Conservation (phyloP, 768 basidiomycete genomes). For the Lyophyllum shimeji region DNA sequence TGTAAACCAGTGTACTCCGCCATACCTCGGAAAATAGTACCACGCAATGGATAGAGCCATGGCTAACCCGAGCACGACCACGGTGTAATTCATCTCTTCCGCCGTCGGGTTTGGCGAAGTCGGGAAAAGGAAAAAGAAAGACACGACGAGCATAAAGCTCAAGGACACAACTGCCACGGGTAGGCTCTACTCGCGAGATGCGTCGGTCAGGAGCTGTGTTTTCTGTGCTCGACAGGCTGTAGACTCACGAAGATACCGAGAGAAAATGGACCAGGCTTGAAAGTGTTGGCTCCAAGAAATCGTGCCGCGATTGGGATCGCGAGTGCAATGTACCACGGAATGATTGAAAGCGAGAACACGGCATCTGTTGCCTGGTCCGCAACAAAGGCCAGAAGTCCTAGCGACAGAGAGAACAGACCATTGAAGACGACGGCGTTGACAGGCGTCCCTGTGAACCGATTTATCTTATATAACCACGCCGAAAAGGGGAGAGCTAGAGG, state of each 20-base stretch:
- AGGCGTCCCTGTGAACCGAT: conserved; percentile 49
- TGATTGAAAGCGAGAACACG: conserved; percentile 51
- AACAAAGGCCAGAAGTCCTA: conserved; percentile 62
- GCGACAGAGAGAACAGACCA: conserved; percentile 41
- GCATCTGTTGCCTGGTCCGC: conserved; percentile 59
- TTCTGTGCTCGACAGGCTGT: background rate
- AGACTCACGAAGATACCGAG: conserved; percentile 41
- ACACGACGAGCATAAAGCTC: conserved; percentile 56
- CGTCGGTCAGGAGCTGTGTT: background rate
- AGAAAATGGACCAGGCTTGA: conserved; percentile 57
- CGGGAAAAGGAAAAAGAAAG: conserved; percentile 55
- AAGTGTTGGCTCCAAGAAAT: conserved; percentile 45
- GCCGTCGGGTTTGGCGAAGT: conserved; percentile 38
- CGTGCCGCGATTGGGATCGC: conserved; percentile 54
- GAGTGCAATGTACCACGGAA: conserved; percentile 49
- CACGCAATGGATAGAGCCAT: conserved; percentile 50
- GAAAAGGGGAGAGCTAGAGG: conserved; percentile 60
- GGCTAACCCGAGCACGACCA: conserved; percentile 56
- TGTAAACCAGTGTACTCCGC: conserved; percentile 28
- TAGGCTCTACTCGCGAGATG: conserved; percentile 35
- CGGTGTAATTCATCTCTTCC: conserved; percentile 59
- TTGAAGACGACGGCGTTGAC: conserved; percentile 56
- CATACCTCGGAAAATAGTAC: conserved; percentile 55
- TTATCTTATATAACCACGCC: conserved; percentile 57
- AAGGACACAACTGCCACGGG: conserved; percentile 48